Base-by-base conservation (phyloP, 148 eudicot genomes). In the Simmondsia chinensis region DNA sequence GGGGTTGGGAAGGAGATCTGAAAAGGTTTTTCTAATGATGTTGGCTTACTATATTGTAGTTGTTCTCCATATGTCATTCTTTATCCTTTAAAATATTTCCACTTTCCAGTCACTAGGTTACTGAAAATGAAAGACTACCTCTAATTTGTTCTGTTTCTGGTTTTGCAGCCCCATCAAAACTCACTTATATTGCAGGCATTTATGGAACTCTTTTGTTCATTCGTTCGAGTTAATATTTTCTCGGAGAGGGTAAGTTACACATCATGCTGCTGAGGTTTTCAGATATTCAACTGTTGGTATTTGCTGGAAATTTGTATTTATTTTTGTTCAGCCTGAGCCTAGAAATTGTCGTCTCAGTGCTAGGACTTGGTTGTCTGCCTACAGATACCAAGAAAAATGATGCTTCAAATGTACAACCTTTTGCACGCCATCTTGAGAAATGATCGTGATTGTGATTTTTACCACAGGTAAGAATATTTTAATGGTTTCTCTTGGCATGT, bases 131-230 rank as follows among this genome's bases (percentile, higher is more conserved):
- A n/a, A n/a, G n/a, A n/a, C n/a, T n/a, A n/a, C n/a, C 30, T 60
- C 69, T 77, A 58, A 75, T 64, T 49, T 29, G 39, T 53, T 29
- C 30, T 45, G 39, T 9, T 48, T 17, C 57, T 71, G 57, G 20
- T 45, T 48, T 57, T 74, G 88, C 93, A 89, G 97, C 97, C 97
- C 44, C 97, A 89, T 66, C 97, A 89, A 59, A 89, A 89, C 56
- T 84, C 85, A 41, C 85, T 84, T 52, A 84, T 89, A 71, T 72
- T 89, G 45, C 95, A 89, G 33, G 94, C 87, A 16, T 89, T 89
- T 71, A 89, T 89, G 97, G 97, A 84, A 67, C 95, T 89, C 22
- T 89, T 89, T 70, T 89, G 97, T 55, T 71, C 97, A 36, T 89
- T 89, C 66, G 88, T 82, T 48, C 94, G 95, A n/a, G 93, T 82